A percentile compares a stretch with the other conserved stretches of the same genome.
Conservation (phyloP, 2,329 filamentous ascomycete genomes). For the Didymella lethalis region DNA sequence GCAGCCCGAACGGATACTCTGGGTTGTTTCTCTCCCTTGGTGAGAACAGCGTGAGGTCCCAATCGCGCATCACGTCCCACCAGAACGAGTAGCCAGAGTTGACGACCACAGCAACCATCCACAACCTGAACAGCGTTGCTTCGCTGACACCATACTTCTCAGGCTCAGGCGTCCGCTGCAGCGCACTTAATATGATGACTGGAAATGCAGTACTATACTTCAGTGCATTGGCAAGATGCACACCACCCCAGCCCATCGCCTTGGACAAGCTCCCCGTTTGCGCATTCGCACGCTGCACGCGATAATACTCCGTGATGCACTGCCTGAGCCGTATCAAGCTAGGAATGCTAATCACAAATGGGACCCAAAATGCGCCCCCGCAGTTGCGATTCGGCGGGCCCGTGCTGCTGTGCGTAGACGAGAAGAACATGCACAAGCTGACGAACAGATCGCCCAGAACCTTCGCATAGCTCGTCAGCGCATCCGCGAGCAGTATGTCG, state of each 20-base stretch:
- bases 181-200: slow-evolving; percentile 80
- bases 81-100: slow-evolving; percentile 98
- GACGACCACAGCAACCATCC: slow-evolving; percentile 74
- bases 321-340: slow-evolving; percentile 88
- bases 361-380: slow-evolving; percentile 80
- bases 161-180: slow-evolving; percentile 71
- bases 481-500: slow-evolving; percentile 92
- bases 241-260: slow-evolving; percentile 74
- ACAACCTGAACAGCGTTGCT: slow-evolving; percentile 62
- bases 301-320: slow-evolving; percentile 85
- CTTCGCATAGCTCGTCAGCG: slow-evolving; percentile 92
- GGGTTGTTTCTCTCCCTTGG: slow-evolving; percentile 65
- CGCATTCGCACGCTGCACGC: slow-evolving; percentile 67
- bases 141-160: slow-evolving; percentile 62
- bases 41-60: slow-evolving; percentile 88
- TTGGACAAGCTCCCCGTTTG: slow-evolving; percentile 51
- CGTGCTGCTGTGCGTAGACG: slow-evolving; percentile 74
- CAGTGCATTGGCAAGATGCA: slow-evolving; percentile 89
- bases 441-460: slow-evolving; percentile 91
- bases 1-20: slow-evolving; percentile 78
- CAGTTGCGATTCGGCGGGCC: slow-evolving; percentile 81
- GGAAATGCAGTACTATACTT: slow-evolving; percentile 97
- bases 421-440: slow-evolving; percentile 89
- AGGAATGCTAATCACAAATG: slow-evolving; percentile 82
- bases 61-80: slow-evolving; percentile 97